phyloP scores from a whole-genome alignment of 2,329 filamentous ascomycete genomes.

The Fusarium annulatum region DNA sequence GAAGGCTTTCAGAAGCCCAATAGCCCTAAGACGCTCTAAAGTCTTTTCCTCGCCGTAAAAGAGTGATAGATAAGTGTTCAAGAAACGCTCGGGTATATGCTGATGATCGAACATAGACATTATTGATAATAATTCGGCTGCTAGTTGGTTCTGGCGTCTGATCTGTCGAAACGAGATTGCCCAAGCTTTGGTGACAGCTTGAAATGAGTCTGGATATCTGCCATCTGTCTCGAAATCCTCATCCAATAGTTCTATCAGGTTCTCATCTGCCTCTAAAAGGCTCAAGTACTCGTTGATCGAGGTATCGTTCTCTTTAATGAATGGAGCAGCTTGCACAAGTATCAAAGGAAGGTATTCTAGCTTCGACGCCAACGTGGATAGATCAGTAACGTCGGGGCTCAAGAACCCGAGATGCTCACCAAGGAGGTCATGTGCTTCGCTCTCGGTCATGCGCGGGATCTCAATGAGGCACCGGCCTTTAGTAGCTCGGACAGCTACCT shows the following conservation, averaged over 20 bases:
- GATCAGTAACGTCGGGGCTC: rapidly evolving
- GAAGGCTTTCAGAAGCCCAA: background rate
- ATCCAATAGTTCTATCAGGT: background rate
- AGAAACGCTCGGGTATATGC: rapidly evolving
- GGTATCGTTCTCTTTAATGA: background rate
- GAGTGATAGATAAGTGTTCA: rapidly evolving
- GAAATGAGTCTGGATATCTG: background rate
- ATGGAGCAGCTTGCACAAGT: background rate
- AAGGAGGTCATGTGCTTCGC: background rate
- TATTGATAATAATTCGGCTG: rapidly evolving
- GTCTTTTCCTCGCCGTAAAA: rapidly evolving
- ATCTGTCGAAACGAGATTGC: background rate
- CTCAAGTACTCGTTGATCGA: background rate
- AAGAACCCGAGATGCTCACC: rapidly evolving
- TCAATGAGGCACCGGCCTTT: background rate
- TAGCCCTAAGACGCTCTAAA: background rate
- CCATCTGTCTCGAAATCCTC: background rate
- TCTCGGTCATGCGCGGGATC: background rate
- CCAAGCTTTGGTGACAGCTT: background rate
- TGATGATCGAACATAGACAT: background rate
- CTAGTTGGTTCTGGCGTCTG: background rate
- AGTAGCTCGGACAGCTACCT: background rate
- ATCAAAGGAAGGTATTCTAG: background rate
- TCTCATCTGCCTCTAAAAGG: background rate
- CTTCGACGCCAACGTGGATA: background rate